Conservation (phyloP, 306 rosid species). For the Begonia loranthoides region DNA sequence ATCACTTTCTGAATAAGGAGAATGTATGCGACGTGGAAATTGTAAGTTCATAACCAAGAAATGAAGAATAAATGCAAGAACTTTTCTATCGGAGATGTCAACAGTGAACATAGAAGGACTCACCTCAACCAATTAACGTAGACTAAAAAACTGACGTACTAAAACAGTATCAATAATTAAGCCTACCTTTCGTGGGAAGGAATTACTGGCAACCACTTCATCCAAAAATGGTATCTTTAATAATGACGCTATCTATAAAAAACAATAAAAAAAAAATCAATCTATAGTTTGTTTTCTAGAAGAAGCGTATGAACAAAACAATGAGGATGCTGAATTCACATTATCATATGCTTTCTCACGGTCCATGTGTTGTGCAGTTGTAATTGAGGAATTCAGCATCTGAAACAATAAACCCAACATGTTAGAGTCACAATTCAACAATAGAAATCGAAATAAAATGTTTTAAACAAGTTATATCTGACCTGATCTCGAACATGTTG, state of each 20-base stretch:
- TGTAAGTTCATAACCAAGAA: no score
- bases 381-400: conserved; percentile 66
- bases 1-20: no score
- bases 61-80: no score
- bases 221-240: conserved; percentile 83
- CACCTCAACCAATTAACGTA: background rate
- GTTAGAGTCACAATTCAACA: conserved; percentile 1
- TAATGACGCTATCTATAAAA: conserved; percentile 47
- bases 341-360: conserved; percentile 79
- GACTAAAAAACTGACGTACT: background rate
- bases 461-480: background rate
- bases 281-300: conserved; percentile 1
- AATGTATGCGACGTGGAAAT: no score
- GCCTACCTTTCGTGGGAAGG: conserved; percentile 80
- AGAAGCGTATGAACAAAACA: conserved; percentile 7
- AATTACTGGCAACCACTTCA: conserved; percentile 61
- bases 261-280: background rate
- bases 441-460: background rate
- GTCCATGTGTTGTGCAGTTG: conserved; percentile 63
- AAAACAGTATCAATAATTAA: conserved; percentile 4
- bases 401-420: conserved; percentile 21
- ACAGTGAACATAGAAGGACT: no score
- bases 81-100: no score
- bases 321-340: conserved; percentile 34
- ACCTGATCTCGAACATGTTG: conserved; percentile 83